Evolutionary conservation across 2,329 filamentous ascomycete species (phyloP), one percentile per base, ranked within the genome.

Genomic region (Colletotrichum theobromicola): DNA sequence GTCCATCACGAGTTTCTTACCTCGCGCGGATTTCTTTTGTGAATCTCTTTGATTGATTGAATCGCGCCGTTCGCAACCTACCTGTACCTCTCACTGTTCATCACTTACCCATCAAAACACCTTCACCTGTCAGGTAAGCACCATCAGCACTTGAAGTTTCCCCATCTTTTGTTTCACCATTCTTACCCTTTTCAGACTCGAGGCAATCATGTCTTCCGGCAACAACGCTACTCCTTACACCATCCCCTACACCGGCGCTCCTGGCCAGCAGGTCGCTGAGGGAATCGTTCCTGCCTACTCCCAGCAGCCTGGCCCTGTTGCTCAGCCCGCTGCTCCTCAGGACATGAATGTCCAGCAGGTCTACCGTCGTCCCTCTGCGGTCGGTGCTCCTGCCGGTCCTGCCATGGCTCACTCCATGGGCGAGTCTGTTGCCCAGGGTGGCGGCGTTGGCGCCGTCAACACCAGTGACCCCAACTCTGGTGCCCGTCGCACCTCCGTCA

Each of bases 171-270:
- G 21, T 21, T 5, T 24, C 60, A n/a, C 18, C 16, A 26, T 62
- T 42, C 60, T 62, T 16, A 62, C 42, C 62, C 76, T 72, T 46
- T 35, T 62, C 35, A 58, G 65, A 60, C 58, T 46, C 16, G n/a
- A 15, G 30, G 34, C 26, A 35, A 68, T 50, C 55, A 68, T 68
- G 66, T 68, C 66, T 61, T 68, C 55, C 18, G n/a, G 42, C 42
- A 70, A 70, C 28, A 74, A 77, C n/a, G 77, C 77, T 58, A 78
- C 76, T 53, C 80, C 79, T 3, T 80, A 81, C 70, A 81, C 79
- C 16, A 76, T 78, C 18, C 79, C 80, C 24, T 80, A 81, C 75
- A 80, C 77, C 10, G 78, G 79, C 21, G 74, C 74, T 8, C 76
- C 78, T 16, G 75, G 78, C n/a, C 61, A 78, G 42, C 78, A 74